These are phyloP conservation scores for Ulota crispa DNA, from an alignment of 225 moss, liverwort and hornwort species.

Conservation along the genomic window DNA sequence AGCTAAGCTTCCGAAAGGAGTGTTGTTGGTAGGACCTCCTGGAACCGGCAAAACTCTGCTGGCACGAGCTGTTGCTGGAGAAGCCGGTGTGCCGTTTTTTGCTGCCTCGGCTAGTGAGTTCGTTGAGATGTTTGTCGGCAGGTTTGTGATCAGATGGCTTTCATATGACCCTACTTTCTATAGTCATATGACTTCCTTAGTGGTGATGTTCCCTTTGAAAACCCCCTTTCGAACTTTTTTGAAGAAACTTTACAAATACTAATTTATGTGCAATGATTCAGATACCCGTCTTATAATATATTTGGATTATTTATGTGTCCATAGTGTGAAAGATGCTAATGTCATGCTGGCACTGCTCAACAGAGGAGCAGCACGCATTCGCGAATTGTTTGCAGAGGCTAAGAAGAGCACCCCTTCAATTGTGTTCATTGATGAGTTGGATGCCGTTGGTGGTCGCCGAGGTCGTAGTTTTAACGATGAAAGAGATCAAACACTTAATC, in stretches of 20 bases:
- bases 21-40: slow-evolving; percentile 86
- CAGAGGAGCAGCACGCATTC: slow-evolving; percentile 90
- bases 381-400: slow-evolving; percentile 89
- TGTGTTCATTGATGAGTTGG: slow-evolving; percentile 92
- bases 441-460: slow-evolving; percentile 91
- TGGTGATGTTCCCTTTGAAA: background rate
- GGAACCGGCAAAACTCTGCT: slow-evolving; percentile 91
- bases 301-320: background rate
- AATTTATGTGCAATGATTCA: background rate
- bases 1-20: slow-evolving; percentile 88
- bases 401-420: slow-evolving; percentile 84
- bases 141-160: slow-evolving; percentile 36
- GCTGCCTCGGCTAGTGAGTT: slow-evolving; percentile 98
- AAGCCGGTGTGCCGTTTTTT: slow-evolving; percentile 92
- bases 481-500: slow-evolving; percentile 92
- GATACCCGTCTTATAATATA: background rate
- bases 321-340: background rate
- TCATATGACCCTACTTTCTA: background rate
- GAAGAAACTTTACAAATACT: background rate
- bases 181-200: background rate
- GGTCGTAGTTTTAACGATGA: slow-evolving; percentile 94
- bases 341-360: background rate
- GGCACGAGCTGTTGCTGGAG: slow-evolving; percentile 91
- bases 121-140: slow-evolving; percentile 98
- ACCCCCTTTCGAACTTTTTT: background rate